Evolutionary conservation across 768 basidiomycete species (phyloP).

Genomic region (Tulasnella sp.): DNA sequence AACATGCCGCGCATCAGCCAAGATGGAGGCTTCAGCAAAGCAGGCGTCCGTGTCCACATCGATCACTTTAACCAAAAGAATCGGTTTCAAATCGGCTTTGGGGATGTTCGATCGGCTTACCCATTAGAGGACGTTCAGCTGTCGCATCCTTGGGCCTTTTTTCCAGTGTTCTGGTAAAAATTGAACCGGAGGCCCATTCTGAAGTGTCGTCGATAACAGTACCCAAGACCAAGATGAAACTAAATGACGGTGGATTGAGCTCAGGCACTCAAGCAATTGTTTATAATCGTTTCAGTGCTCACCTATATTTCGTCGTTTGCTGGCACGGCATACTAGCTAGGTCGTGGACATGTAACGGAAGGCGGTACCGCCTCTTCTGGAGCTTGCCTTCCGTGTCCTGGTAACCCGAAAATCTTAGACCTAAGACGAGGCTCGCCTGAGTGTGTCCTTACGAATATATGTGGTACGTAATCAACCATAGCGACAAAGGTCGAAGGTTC

Average conservation of each 20-base stretch:
- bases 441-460: slow-evolving; percentile 17
- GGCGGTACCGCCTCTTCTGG: slow-evolving; percentile 37
- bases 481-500: slow-evolving; percentile 63
- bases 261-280: background rate
- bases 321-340: background rate
- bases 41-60: slow-evolving; percentile 48
- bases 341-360: background rate
- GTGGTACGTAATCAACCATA: slow-evolving; percentile 59
- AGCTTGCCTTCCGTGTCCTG: background rate
- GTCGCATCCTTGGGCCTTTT: slow-evolving; percentile 63
- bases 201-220: background rate
- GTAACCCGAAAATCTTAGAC: background rate
- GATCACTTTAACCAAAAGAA: slow-evolving; percentile 13
- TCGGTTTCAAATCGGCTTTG: background rate
- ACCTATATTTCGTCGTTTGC: background rate
- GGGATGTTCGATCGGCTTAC: slow-evolving; percentile 38
- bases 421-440: too few relatives aligned
- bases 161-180: slow-evolving; percentile 60
- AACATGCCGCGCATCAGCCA: slow-evolving; percentile 69
- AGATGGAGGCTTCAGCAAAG: slow-evolving; percentile 64
- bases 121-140: slow-evolving; percentile 66
- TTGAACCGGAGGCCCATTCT: slow-evolving; percentile 54
- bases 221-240: slow-evolving; percentile 42
- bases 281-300: background rate
- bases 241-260: background rate